These are phyloP conservation scores for Euphorbia lathyris DNA, from an alignment of 345 rosid species.

Conservation along the genomic window DNA sequence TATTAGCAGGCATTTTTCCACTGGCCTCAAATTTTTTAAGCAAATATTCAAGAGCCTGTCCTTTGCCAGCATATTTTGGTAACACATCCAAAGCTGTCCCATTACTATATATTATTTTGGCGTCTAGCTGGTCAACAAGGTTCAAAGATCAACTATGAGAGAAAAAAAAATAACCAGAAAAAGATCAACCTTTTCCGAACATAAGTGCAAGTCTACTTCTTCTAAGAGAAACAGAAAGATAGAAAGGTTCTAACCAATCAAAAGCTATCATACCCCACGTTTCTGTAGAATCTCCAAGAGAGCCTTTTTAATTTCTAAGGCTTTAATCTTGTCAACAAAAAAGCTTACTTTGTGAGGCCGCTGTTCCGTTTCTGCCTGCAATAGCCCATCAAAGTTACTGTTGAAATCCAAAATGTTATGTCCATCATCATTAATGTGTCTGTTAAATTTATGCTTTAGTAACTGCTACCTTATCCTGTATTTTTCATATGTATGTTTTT, in stretches of 20 bases:
- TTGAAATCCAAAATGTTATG: background rate
- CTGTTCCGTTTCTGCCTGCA: slow-evolving; percentile 84
- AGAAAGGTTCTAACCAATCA: background rate
- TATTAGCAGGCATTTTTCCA: slow-evolving; percentile 59
- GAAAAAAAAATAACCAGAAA: background rate
- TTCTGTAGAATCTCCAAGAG: slow-evolving; percentile 52
- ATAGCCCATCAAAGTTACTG: slow-evolving; percentile 2
- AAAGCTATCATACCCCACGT: slow-evolving; percentile 51
- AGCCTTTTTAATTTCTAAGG: slow-evolving; percentile 52
- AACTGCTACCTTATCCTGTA: too few relatives aligned
- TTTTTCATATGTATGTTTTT: too few relatives aligned
- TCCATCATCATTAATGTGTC: background rate
- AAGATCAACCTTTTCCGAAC: background rate
- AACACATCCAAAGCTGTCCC: slow-evolving; percentile 85
- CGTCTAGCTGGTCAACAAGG: slow-evolving; percentile 59
- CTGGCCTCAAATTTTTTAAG: slow-evolving; percentile 62
- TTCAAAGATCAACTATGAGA: background rate
- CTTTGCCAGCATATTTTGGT: slow-evolving; percentile 95
- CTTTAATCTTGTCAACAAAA: slow-evolving; percentile 77
- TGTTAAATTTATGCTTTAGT: too few relatives aligned
- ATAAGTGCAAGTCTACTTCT: background rate
- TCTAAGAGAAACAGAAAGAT: background rate
- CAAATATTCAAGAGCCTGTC: slow-evolving; percentile 88
- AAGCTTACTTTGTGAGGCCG: slow-evolving; percentile 88
- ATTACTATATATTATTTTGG: slow-evolving; percentile 84